Evolutionary conservation across 805 yeast genomes (phyloP), one percentile per base, ranked within the genome.

Genomic region (Saccharomycopsis fibuligera): DNA sequence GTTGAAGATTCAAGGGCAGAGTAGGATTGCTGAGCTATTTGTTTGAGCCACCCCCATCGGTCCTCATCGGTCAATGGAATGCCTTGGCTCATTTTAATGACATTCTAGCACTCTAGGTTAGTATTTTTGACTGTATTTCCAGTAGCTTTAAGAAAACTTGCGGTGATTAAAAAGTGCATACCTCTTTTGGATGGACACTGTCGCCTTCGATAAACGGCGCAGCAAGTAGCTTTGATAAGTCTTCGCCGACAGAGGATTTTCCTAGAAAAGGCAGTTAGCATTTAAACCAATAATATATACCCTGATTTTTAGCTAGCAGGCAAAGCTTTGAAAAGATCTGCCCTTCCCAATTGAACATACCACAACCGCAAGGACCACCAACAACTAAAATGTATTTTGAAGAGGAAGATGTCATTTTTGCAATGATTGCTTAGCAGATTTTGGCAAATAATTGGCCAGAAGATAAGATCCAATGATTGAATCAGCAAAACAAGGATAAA

Each of bases 331-430:
- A n/a, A n/a, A n/a, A n/a, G n/a, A n/a, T n/a, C n/a, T n/a, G n/a
- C n/a, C n/a, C n/a, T n/a, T n/a, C n/a, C n/a, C n/a, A 27, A 27
- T 12, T 1, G 23, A 9, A 47, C 50, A 24, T 31, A 37, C 99
- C 99, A 1, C 96, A 85, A 6, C 98, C 98, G 0, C 96, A 90
- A 0, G 98, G 96, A 0, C 99, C 99, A 10, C 95, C 96, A 6
- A 91, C 79, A 2, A 89, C 79, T 12, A 50, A 38, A 8, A 50
- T 44, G 24, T 37, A 50, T 27, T 45, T 25, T 33, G 37, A n/a
- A 6, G n/a, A n/a, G n/a, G n/a, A n/a, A n/a, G n/a, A n/a, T n/a
- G n/a, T n/a, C n/a, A n/a, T n/a, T n/a, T n/a, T n/a, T n/a, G n/a
- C n/a, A n/a, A n/a, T n/a, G n/a, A n/a, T n/a, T n/a, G n/a, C n/a